Evolutionary conservation across 208 protist genomes (phyloP).

Genomic region (Trypanosoma melophagium): DNA sequence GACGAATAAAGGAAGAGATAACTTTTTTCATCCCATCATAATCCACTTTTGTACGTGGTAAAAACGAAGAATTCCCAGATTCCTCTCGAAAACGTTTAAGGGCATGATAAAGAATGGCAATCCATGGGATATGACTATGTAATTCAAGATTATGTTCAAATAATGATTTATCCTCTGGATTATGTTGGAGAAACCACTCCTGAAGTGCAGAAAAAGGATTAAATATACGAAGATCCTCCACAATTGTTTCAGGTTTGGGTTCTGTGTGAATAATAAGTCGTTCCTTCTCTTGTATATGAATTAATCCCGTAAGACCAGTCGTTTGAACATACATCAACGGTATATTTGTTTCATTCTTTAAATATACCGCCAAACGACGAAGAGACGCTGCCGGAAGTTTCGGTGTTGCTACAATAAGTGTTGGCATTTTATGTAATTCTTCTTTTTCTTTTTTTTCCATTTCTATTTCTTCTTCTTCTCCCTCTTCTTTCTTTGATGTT

Average conservation of each 20-base stretch:
- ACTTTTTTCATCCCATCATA: slow-evolving; percentile 12
- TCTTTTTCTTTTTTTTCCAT: background rate
- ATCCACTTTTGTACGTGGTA: slow-evolving; percentile 14
- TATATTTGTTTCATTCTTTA: slow-evolving; percentile 14
- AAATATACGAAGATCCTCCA: slow-evolving; percentile 91
- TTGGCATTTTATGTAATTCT: background rate
- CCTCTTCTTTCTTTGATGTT: slow-evolving; percentile 1
- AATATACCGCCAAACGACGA: slow-evolving; percentile 12
- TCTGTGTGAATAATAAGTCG: slow-evolving; percentile 52
- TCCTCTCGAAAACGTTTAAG: slow-evolving; percentile 41
- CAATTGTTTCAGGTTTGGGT: slow-evolving; percentile 37
- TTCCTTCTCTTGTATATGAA: slow-evolving; percentile 70
- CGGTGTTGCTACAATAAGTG: slow-evolving; percentile 23
- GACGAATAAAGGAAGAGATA: slow-evolving; percentile 24
- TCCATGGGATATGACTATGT: slow-evolving; percentile 89
- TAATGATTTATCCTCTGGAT: slow-evolving; percentile 45
- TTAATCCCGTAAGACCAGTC: slow-evolving; percentile 88
- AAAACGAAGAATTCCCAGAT: slow-evolving; percentile 1
- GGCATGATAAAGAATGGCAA: slow-evolving; percentile 79
- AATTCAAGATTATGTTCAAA: slow-evolving; percentile 42
- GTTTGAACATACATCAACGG: slow-evolving; percentile 83
- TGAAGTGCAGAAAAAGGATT: slow-evolving; percentile 84
- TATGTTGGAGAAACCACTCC: slow-evolving; percentile 55
- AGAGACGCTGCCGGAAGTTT: slow-evolving; percentile 10
- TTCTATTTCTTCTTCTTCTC: background rate